A percentile compares a stretch with the other conserved stretches of the same genome.
Conservation (phyloP, 2,329 filamentous ascomycete species). For the Orbilia ellipsospora region DNA sequence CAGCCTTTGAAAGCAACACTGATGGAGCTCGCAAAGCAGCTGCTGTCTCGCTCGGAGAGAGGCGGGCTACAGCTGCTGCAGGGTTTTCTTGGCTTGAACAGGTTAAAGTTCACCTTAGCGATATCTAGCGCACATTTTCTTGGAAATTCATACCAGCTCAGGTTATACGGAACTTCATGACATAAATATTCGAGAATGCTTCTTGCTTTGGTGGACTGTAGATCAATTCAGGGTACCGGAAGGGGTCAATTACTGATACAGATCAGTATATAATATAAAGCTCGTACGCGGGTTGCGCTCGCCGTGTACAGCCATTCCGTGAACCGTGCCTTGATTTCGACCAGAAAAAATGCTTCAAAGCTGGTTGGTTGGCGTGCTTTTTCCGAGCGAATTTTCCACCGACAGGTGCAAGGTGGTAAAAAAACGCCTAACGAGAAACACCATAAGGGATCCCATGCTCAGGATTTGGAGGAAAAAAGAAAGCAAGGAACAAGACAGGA, state of each 20-base stretch:
- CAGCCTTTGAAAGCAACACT: too few species aligned
- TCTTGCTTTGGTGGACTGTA: slow-evolving; percentile 18
- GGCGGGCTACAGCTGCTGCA: slow-evolving; percentile 23
- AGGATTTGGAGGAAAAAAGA: neutral
- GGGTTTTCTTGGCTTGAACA: slow-evolving; percentile 7
- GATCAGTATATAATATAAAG: neutral
- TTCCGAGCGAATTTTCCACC: slow-evolving; percentile 52
- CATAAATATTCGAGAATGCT: slow-evolving; percentile 34
- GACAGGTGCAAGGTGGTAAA: slow-evolving; percentile 21
- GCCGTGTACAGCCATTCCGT: slow-evolving; percentile 21
- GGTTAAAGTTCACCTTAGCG: slow-evolving; percentile 3
- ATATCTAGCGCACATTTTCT: neutral
- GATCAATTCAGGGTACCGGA: slow-evolving; percentile 14
- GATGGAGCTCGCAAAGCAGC: slow-evolving; percentile 8
- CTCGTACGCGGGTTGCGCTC: neutral
- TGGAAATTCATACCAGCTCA: neutral
- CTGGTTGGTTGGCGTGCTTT: slow-evolving; percentile 41
- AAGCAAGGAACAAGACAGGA: slow-evolving; percentile 12
- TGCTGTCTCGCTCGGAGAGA: slow-evolving; percentile 6
- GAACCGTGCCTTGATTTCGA: slow-evolving; percentile 45
- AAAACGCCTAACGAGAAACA: slow-evolving; percentile 23
- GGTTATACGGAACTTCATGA: neutral
- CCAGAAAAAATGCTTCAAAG: neutral
- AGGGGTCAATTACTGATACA: slow-evolving; percentile 15
- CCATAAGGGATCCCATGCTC: slow-evolving; percentile 12